Evolutionary conservation across 2,329 filamentous ascomycete genomes (phyloP).

Genomic region (Trichoderma endophyticum): DNA sequence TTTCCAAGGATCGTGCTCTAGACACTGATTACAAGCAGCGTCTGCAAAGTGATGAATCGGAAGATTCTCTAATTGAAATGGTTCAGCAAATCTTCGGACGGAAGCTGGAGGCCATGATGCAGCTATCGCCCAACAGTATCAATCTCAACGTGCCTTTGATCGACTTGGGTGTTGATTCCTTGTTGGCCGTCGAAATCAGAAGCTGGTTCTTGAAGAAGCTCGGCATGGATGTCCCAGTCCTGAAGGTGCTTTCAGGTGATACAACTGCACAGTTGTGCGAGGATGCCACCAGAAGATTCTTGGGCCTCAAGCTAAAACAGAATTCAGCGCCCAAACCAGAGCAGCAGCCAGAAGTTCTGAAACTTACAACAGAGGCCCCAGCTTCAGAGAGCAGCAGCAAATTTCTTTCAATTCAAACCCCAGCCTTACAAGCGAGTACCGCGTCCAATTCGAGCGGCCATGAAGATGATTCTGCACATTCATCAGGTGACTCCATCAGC

Average conservation of each 20-base stretch:
- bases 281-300: not conserved
- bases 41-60: not conserved
- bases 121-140: not conserved
- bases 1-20: not conserved
- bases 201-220: not conserved
- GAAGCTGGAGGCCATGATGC: not conserved
- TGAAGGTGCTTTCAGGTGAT: not conserved
- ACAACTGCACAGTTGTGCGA: not conserved
- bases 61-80: not conserved
- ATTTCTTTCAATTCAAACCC: not conserved
- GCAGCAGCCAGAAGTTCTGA: not conserved
- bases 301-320: not conserved
- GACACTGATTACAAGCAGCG: not conserved
- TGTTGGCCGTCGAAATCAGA: not conserved
- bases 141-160: not conserved
- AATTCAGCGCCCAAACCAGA: not conserved
- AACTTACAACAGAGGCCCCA: not conserved
- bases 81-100: not conserved
- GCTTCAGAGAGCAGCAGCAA: not conserved
- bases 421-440: not conserved
- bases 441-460: not conserved
- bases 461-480: not conserved
- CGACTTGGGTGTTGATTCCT: not conserved
- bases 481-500: not conserved
- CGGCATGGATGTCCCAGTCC: not conserved